Conservation (phyloP, 768 basidiomycete species). For the Suillus subalutaceus region DNA sequence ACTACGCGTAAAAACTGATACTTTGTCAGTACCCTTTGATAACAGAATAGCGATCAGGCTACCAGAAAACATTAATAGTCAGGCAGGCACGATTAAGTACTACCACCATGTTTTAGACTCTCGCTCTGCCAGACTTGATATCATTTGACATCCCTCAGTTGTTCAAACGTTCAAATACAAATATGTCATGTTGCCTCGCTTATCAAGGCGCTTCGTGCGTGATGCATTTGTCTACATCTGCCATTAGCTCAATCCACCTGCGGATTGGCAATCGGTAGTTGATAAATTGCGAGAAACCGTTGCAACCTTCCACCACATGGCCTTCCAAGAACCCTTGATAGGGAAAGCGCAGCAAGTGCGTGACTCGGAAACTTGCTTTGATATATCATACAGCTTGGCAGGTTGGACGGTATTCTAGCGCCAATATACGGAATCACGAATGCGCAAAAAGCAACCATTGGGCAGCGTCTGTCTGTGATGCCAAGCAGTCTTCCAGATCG, state of each 20-base stretch:
- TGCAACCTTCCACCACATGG: not conserved
- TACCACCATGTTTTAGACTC: not conserved
- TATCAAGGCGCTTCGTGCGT: not conserved
- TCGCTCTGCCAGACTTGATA: not conserved
- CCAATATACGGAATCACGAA: not conserved
- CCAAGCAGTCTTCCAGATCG: not conserved
- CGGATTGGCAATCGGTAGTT: not conserved
- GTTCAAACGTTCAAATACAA: not conserved
- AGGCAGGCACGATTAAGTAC: not conserved
- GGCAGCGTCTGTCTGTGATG: not conserved
- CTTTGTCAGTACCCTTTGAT: not conserved
- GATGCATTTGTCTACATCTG: not conserved
- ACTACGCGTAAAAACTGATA: not conserved
- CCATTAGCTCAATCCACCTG: not conserved
- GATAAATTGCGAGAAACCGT: not conserved
- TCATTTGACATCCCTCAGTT: not conserved
- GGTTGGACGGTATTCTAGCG: not conserved
- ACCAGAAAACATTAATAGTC: not conserved
- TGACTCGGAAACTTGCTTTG: not conserved
- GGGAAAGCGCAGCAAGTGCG: not conserved
- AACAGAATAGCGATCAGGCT: not conserved
- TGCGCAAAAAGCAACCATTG: not conserved
- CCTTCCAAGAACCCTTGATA: not conserved
- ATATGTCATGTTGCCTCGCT: not conserved
- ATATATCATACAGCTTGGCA: constrained; percentile 2